phyloP scores from a whole-genome alignment of 192 early-diverging fungal species.

The Dissophora globulifera region DNA sequence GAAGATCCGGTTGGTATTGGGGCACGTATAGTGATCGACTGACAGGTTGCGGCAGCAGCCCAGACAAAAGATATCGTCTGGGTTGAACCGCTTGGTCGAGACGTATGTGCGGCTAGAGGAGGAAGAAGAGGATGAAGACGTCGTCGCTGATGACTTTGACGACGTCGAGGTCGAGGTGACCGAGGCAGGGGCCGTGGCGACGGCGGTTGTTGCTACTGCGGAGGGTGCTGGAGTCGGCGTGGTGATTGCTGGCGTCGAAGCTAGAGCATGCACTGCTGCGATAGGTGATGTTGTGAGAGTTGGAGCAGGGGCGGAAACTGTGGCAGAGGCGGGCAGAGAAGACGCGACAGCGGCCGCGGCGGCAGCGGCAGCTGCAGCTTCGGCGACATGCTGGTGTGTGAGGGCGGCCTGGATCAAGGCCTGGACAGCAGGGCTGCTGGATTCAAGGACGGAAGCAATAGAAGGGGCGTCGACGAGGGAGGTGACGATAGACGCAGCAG shows the following conservation, averaged over 20 bases:
- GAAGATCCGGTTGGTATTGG: conserved; percentile 36
- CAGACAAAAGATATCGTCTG: conserved; percentile 48
- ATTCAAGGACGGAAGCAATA: conserved; percentile 15
- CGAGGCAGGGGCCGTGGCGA: background rate
- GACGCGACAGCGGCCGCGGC: background rate
- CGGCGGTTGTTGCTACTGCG: background rate
- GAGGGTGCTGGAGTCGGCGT: background rate
- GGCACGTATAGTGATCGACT: conserved; percentile 42
- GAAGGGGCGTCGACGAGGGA: conserved; percentile 9
- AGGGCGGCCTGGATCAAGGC: conserved; percentile 33
- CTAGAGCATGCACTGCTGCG: background rate
- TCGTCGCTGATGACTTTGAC: background rate
- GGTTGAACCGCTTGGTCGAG: conserved; percentile 42
- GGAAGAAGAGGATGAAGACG: conserved; percentile 2
- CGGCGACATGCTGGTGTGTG: conserved; percentile 16
- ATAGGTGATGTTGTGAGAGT: too few relatives aligned
- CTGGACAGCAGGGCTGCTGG: conserved; percentile 19
- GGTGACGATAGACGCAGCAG: background rate
- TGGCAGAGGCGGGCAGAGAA: background rate
- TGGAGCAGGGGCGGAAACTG: background rate
- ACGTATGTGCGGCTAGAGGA: conserved; percentile 8
- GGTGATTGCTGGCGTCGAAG: background rate
- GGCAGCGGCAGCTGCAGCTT: conserved; percentile 16
- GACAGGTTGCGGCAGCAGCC: conserved; percentile 48
- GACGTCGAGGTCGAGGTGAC: conserved; percentile 10